Evolutionary conservation across 2,329 filamentous ascomycete species (phyloP), one percentile per base, ranked within the genome.

Genomic region (Aspergillus oerlinghausenensis): DNA sequence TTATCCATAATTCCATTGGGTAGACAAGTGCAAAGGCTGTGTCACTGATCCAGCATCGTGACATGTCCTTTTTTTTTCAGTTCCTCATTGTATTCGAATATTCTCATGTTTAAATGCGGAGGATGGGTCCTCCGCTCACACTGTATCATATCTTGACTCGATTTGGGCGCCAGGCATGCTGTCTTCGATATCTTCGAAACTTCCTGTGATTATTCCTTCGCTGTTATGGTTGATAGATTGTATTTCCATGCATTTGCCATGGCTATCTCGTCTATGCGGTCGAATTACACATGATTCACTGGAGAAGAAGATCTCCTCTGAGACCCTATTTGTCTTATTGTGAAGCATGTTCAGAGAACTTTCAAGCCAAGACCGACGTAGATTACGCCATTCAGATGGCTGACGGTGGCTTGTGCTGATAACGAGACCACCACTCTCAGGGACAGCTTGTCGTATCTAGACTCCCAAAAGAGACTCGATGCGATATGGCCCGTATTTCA

Each of bases 91-190:
- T 47, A 25, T 47, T 47, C 43, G 21, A 25, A 1, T 25, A 25
- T 21, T 21, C 5, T 25, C 43, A 47, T 47, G 43, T 45, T 19
- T 45, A 43, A 21, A n/a, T 40, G 51, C 48, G 51, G 38, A 54
- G 43, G 55, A 54, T 51, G 28, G 55, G 28, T 35, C 40, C 38
- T 51, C 52, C 29, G 17, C 23, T 52, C 32, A 50, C 49, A 50
- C 55, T 65, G 62, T 65, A 65, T 56, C 62, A 63, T 63, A 62
- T 49, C 50, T 58, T 49, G 49, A 55, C 51, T 48, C 19, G 49
- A 55, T 51, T 47, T 38, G 55, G 55, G 55, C 49, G 49, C 52
- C 50, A 50, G 51, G 43, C 45, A n/a, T 51, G 47, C 51, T 29
- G 29, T 49, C 52, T 55, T 49, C 43, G 54, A 49, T 55, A 48